Evolutionary conservation across 352 stramenopile genomes (phyloP).

Genomic region (Phytophthora pisi): DNA sequence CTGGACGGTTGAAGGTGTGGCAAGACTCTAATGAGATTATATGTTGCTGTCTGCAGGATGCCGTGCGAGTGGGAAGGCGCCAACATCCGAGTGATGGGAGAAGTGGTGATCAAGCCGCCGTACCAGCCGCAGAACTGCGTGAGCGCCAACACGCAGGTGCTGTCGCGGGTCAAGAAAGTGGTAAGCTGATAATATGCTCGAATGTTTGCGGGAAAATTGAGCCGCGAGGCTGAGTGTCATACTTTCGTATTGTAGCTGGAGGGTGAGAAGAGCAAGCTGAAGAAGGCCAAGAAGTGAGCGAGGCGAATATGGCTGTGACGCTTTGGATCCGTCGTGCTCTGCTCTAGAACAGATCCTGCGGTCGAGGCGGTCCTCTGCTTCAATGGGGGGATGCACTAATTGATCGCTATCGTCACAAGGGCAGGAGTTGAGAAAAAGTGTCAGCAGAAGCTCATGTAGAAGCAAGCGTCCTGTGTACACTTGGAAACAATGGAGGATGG

Average conservation of each 20-base stretch:
- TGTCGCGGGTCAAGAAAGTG: slow-evolving; percentile 88
- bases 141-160: slow-evolving; percentile 72
- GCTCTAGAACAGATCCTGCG: slow-evolving; percentile 16
- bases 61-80: slow-evolving; percentile 82
- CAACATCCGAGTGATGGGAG: slow-evolving; percentile 87
- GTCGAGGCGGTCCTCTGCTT: slow-evolving; percentile 35
- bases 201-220: neutral
- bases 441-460: slow-evolving; percentile 21
- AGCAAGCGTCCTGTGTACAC: slow-evolving; percentile 28
- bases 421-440: slow-evolving; percentile 7
- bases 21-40: slow-evolving; percentile 10
- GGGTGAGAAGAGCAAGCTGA: slow-evolving; percentile 77
- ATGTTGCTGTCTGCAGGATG: slow-evolving; percentile 52
- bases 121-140: slow-evolving; percentile 84
- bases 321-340: slow-evolving; percentile 18
- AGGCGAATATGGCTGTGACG: slow-evolving; percentile 2
- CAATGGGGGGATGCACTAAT: slow-evolving; percentile 25
- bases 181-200: slow-evolving; percentile 37
- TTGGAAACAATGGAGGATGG: slow-evolving; percentile 12
- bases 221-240: neutral
- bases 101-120: slow-evolving; percentile 85
- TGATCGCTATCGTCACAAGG: slow-evolving; percentile 20
- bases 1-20: neutral
- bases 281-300: slow-evolving; percentile 58
- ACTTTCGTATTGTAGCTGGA: slow-evolving; percentile 46